These are phyloP conservation scores for Neopestalotiopsis clavispora DNA, from an alignment of 2,329 filamentous ascomycete genomes.

Conservation along the genomic window DNA sequence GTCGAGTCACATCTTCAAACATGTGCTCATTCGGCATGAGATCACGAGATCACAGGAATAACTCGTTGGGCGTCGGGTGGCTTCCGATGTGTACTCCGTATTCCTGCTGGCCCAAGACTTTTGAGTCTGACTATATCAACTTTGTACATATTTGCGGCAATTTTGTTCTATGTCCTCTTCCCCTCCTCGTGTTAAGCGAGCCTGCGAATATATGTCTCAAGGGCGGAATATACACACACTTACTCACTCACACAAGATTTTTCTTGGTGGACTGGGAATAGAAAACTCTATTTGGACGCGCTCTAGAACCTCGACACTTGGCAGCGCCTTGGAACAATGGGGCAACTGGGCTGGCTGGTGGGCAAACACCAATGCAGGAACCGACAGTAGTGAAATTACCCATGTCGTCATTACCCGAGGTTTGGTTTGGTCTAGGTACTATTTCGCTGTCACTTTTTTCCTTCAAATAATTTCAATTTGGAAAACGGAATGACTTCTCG, in stretches of 20 bases:
- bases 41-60: background rate
- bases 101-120: background rate
- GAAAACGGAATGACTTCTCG: too few relatives aligned
- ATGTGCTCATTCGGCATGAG: background rate
- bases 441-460: too few relatives aligned
- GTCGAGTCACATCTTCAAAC: background rate
- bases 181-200: background rate
- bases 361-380: background rate
- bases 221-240: background rate
- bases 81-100: background rate
- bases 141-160: background rate
- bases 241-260: background rate
- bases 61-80: background rate
- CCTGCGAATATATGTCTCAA: background rate
- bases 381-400: conserved; percentile 1
- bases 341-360: background rate
- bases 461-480: too few relatives aligned
- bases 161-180: background rate
- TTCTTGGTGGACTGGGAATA: background rate
- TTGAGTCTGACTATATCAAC: background rate
- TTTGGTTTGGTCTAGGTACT: too few relatives aligned
- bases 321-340: background rate
- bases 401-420: background rate
- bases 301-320: background rate
- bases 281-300: background rate